Conservation (phyloP, 2,329 filamentous ascomycete species). For the Neofusicoccum cordaticola region DNA sequence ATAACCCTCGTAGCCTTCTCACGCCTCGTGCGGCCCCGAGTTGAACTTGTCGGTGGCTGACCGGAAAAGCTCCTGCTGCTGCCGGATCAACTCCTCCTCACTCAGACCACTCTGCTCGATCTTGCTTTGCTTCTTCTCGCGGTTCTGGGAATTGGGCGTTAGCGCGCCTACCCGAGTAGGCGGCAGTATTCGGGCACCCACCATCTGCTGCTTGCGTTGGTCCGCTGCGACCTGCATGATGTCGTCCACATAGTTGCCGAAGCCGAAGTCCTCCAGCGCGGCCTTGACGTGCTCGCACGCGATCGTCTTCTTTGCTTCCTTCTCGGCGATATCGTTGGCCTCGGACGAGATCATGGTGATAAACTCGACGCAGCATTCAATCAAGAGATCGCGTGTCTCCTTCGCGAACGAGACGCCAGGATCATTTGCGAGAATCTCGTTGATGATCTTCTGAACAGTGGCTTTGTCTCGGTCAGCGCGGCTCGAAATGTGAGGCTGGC, state of each 20-base stretch:
- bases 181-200: conserved; percentile 41
- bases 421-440: conserved; percentile 80
- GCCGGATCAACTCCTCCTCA: conserved; percentile 80
- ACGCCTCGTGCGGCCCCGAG: conserved; percentile 42
- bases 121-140: conserved; percentile 96
- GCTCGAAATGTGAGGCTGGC: background rate
- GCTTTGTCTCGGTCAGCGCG: conserved; percentile 44
- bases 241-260: conserved; percentile 85
- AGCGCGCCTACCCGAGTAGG: conserved; percentile 15
- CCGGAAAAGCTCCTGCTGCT: conserved; percentile 90
- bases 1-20: background rate
- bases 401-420: conserved; percentile 85
- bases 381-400: conserved; percentile 89
- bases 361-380: conserved; percentile 98
- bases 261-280: conserved; percentile 87
- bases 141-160: conserved; percentile 57
- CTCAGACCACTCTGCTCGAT: conserved; percentile 92
- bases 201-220: conserved; percentile 91
- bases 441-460: conserved; percentile 80
- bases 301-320: conserved; percentile 98
- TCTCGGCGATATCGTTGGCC: conserved; percentile 97
- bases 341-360: conserved; percentile 98
- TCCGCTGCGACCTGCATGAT: conserved; percentile 83
- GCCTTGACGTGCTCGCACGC: conserved; percentile 97
- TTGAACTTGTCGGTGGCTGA: conserved; percentile 73